Percentiles rank a stretch among this genome's conserved stretches.
phyloP scores from a whole-genome alignment of 176 grass and related monocot species.

The Rhynchospora pubera region DNA sequence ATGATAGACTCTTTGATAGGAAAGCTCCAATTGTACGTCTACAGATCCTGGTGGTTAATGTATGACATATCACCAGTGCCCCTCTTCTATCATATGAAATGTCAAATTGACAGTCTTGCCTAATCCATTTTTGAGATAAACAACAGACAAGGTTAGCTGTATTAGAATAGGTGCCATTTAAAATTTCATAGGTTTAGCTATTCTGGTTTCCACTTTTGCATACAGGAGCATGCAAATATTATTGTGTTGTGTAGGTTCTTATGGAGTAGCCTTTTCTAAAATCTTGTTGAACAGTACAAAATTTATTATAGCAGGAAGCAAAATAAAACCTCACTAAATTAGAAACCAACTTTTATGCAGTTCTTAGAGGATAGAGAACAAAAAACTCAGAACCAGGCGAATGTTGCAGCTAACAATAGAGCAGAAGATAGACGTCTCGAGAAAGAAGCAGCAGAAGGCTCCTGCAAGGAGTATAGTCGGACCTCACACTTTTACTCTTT shows the following conservation, averaged over 20 bases:
- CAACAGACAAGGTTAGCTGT: not conserved
- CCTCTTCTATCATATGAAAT: not conserved
- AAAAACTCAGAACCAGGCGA: conserved; percentile 26
- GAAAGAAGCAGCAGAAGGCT: conserved; percentile 70
- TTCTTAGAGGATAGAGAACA: conserved; percentile 31
- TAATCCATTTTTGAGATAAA: not conserved
- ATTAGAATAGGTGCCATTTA: not conserved
- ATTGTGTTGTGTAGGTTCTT: conserved; percentile 8
- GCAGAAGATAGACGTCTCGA: conserved; percentile 45
- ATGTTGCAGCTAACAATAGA: conserved; percentile 42
- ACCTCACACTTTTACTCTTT: not conserved
- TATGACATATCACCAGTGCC: not conserved
- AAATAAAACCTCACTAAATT: too few relatives aligned
- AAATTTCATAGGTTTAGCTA: not conserved
- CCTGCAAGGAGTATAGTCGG: conserved; percentile 56
- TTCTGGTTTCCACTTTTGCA: not conserved
- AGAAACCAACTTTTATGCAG: conserved; percentile 32
- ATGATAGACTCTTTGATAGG: not conserved
- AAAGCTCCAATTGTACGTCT: not conserved
- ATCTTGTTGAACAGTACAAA: not conserved
- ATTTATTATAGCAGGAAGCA: not conserved
- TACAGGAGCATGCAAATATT: conserved; percentile 11
- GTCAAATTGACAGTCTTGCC: not conserved
- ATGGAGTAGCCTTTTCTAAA: not conserved
- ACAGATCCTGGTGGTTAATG: not conserved